phyloP scores from a whole-genome alignment of 306 rosid species.

The Medicago arabica region DNA sequence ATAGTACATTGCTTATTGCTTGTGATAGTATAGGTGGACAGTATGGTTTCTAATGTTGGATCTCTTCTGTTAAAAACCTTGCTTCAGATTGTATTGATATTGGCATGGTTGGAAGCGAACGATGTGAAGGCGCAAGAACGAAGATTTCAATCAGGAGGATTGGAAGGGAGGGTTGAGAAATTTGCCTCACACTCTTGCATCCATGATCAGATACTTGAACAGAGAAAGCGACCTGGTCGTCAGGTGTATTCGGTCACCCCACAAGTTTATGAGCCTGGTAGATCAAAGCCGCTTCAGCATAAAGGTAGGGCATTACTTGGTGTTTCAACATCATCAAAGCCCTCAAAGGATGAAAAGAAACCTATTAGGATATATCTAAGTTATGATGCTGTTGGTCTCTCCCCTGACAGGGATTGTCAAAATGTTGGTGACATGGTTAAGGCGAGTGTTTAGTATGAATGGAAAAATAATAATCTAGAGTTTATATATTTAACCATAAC shows the following conservation, averaged over 20 bases:
- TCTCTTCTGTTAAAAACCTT: slow-evolving; percentile 38
- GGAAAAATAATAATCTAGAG: slow-evolving; percentile 14
- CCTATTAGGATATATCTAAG: slow-evolving; percentile 95
- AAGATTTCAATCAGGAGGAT: slow-evolving; percentile 49
- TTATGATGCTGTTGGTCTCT: slow-evolving; percentile 98
- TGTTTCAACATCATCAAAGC: slow-evolving; percentile 45
- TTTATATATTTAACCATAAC: slow-evolving; percentile 28
- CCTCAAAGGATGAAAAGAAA: slow-evolving; percentile 65
- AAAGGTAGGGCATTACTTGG: slow-evolving; percentile 86
- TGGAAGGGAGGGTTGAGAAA: slow-evolving; percentile 53
- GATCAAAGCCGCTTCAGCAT: slow-evolving; percentile 56
- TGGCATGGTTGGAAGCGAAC: slow-evolving; percentile 59
- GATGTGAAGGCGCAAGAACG: slow-evolving; percentile 57
- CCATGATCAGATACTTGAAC: slow-evolving; percentile 92
- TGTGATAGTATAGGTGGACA: background rate
- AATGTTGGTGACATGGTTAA: slow-evolving; percentile 84
- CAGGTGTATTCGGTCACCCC: slow-evolving; percentile 91
- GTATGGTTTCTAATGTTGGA: slow-evolving; percentile 25
- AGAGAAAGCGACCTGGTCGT: slow-evolving; percentile 86
- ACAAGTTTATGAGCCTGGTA: slow-evolving; percentile 69
- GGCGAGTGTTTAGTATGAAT: slow-evolving; percentile 53
- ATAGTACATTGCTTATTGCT: slow-evolving; percentile 14
- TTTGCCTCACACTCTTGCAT: slow-evolving; percentile 91
- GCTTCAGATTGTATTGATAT: slow-evolving; percentile 75
- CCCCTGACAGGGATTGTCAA: slow-evolving; percentile 90